These are phyloP conservation scores for Berberis vulgaris DNA, from an alignment of 164 flowering plant species.

Conservation along the genomic window DNA sequence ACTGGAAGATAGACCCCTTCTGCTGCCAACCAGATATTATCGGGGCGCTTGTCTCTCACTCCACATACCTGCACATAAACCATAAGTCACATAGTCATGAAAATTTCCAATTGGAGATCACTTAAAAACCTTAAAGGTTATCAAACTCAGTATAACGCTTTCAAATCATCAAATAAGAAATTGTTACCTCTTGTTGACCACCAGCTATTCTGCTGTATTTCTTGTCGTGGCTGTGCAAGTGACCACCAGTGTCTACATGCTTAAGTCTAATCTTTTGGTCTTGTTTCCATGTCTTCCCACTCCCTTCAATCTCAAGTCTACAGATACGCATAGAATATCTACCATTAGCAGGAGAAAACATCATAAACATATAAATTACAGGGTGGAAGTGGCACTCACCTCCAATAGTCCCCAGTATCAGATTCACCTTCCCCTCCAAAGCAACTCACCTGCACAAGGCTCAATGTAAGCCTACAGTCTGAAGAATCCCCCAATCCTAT, in stretches of 20 bases:
- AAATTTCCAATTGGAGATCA: no score
- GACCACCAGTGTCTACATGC: constrained; percentile 84
- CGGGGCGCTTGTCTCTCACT: constrained; percentile 70
- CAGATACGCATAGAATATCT: constrained; percentile 3
- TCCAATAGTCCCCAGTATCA: constrained; percentile 96
- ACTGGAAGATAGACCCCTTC: constrained; percentile 89
- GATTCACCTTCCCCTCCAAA: constrained; percentile 79
- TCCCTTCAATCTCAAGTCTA: constrained; percentile 84
- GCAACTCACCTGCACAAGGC: constrained; percentile 76
- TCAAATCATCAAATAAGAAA: no score
- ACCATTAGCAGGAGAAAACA: not conserved
- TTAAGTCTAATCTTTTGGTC: constrained; percentile 88
- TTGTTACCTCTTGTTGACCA: constrained; percentile 89
- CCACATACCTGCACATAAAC: constrained; percentile 70
- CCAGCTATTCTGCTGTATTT: constrained; percentile 88
- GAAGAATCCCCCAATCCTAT: no score
- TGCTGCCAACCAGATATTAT: constrained; percentile 92
- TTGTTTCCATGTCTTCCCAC: constrained; percentile 90
- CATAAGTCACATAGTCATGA: not conserved
- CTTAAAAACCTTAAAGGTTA: no score
- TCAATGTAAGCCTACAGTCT: not conserved
- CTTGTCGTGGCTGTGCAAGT: constrained; percentile 93
- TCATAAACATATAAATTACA: not conserved
- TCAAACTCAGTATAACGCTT: no score
- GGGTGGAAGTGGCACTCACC: constrained; percentile 33